phyloP scores from a whole-genome alignment of 345 rosid species.

The Eucalyptus tenuipes region DNA sequence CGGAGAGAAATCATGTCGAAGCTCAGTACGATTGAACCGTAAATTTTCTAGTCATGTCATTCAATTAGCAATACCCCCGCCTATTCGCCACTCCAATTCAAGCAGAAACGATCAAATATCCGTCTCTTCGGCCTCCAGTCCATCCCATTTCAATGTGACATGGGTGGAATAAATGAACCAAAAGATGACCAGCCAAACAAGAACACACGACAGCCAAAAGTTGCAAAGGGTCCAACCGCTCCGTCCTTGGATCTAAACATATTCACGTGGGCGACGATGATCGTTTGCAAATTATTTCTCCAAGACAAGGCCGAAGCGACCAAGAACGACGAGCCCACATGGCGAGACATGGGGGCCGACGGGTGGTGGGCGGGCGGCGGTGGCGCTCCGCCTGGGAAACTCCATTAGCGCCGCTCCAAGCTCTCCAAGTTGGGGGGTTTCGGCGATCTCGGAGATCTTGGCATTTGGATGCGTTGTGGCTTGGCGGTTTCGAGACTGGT shows the following conservation, averaged over 20 bases:
- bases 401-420: neutral
- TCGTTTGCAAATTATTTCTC: neutral
- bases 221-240: neutral
- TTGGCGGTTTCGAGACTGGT: neutral
- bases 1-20: rapidly evolving
- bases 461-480: neutral
- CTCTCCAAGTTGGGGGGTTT: neutral
- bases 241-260: neutral
- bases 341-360: neutral
- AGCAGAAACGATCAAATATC: rapidly evolving
- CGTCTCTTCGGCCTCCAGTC: neutral
- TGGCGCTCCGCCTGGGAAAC: neutral
- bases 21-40: rapidly evolving
- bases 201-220: neutral
- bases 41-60: rapidly evolving
- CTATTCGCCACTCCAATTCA: neutral
- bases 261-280: neutral
- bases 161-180: neutral
- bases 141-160: neutral
- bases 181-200: neutral
- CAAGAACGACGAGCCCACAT: neutral
- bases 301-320: neutral
- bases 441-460: neutral
- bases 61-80: rapidly evolving
- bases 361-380: neutral